Evolutionary conservation across 306 rosid genomes (phyloP).

Genomic region (Cucurbita argyrosperma): DNA sequence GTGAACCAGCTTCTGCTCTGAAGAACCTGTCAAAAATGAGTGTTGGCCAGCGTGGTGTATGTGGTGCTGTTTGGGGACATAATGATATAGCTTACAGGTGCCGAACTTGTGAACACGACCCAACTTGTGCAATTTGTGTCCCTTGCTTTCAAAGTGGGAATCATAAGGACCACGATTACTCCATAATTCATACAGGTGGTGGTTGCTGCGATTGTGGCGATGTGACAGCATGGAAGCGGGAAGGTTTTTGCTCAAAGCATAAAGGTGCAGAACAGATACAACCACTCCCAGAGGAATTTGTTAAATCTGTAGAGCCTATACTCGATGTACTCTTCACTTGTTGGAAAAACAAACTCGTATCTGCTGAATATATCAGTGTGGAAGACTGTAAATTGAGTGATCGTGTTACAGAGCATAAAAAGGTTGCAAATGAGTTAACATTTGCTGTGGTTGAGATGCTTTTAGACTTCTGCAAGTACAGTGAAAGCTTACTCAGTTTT

Average conservation of each 20-base stretch:
- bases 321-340: conserved; percentile 45
- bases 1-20: conserved; percentile 40
- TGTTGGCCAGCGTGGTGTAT: conserved; percentile 73
- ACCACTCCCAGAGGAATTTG: conserved; percentile 56
- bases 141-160: conserved; percentile 88
- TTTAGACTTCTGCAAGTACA: conserved; percentile 64
- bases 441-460: conserved; percentile 74
- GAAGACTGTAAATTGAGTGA: conserved; percentile 28
- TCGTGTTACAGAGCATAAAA: conserved; percentile 13
- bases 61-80: conserved; percentile 87
- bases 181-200: conserved; percentile 61
- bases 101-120: conserved; percentile 77
- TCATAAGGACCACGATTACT: conserved; percentile 77
- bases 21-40: conserved; percentile 41
- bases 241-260: conserved; percentile 91
- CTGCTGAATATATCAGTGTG: conserved; percentile 20
- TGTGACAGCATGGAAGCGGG: conserved; percentile 86
- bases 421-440: conserved; percentile 59
- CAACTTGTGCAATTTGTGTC: conserved; percentile 91
- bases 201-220: conserved; percentile 99
- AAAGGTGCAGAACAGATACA: conserved; percentile 80
- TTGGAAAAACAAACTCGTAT: conserved; percentile 51
- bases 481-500: conserved; percentile 93
- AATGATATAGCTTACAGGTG: conserved; percentile 83
- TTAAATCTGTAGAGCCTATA: conserved; percentile 46